A percentile compares a stretch with the other conserved stretches of the same genome.
Evolutionary conservation across 2,329 filamentous ascomycete species (phyloP).

Genomic region (Colletotrichum sp.): DNA sequence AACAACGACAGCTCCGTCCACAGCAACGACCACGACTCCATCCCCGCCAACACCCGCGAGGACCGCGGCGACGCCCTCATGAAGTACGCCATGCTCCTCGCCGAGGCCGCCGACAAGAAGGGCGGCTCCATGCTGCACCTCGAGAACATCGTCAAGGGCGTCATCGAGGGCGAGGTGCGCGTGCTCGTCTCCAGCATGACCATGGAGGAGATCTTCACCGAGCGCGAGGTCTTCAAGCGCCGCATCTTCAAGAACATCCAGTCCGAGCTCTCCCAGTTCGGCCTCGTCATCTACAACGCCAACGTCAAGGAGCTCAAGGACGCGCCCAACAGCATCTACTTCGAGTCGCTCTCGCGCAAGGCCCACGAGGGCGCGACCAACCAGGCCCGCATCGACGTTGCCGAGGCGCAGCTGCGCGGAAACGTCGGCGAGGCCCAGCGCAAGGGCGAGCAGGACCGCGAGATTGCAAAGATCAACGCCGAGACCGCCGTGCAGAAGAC

Average conservation of each 20-base stretch:
- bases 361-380: conserved; percentile 86
- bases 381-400: conserved; percentile 73
- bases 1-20: conserved; percentile 12
- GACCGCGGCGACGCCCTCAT: conserved; percentile 68
- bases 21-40: conserved; percentile 19
- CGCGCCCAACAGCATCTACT: conserved; percentile 81
- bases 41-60: conserved; percentile 39
- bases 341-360: conserved; percentile 80
- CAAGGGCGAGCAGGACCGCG: conserved; percentile 80
- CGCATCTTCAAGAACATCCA: conserved; percentile 79
- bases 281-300: conserved; percentile 72
- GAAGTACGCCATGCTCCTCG: conserved; percentile 83
- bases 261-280: conserved; percentile 80
- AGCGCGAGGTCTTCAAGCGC: conserved; percentile 77
- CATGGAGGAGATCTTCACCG: conserved; percentile 90
- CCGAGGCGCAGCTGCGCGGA: conserved; percentile 67
- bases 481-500: conserved; percentile 86
- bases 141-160: conserved; percentile 85
- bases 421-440: conserved; percentile 81
- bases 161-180: conserved; percentile 87
- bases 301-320: conserved; percentile 90
- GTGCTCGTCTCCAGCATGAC: conserved; percentile 86
- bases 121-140: conserved; percentile 62
- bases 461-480: conserved; percentile 87
- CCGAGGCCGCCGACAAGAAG: conserved; percentile 64